Base-by-base conservation (phyloP, 306 rosid species). In the Citrullus mucosospermus region DNA sequence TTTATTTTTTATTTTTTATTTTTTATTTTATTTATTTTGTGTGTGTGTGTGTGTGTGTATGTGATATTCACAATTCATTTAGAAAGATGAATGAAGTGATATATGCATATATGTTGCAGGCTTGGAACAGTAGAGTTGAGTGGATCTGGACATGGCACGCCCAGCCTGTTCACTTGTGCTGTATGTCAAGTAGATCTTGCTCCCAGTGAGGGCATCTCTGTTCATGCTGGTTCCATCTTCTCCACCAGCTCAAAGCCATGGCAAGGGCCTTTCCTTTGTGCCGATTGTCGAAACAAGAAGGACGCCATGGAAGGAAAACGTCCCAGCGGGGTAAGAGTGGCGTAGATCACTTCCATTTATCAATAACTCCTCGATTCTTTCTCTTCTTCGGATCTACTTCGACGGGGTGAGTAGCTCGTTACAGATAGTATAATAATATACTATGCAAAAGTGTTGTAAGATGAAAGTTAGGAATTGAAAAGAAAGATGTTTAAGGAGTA, bases 261-360 rank as follows among this genome's bases (percentile, higher is more conserved):
- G 97, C 94, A 94, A 76, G 98, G 98, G 16, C 98, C 98, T 57
- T 94, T 94, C 81, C 95, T 94, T 7, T 94, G 98, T 41, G 86
- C 81, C 0, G 97, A 83, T 81, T 94, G 98, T 71, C 93, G 98
- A 18, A 77, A 94, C 62, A 92, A 94, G 89, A 94, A 94, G 85
- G 98, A 94, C 15, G 98, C 98, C 12, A 94, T 94, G 98, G 98
- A 94, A 87, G 98, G 98, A 58, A 94, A 90, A 69, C 96, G 97
- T 77, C 96, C 93, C 0, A 93, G 98, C 13, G 96, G 97, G 74
- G 88, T 93, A 17, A 88, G 84, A 89, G 98, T 93, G 82, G 86
- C 83, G 0, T 93, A 91, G 83, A 81, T 81, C 36, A 74, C 77
- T 58, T 75, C 58, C 58, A 78, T 82, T 86, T 88, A 79, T 83